These are phyloP conservation scores for Omphalotus olearius DNA, from an alignment of 1,284 basidiomycete genomes.

Conservation along the genomic window DNA sequence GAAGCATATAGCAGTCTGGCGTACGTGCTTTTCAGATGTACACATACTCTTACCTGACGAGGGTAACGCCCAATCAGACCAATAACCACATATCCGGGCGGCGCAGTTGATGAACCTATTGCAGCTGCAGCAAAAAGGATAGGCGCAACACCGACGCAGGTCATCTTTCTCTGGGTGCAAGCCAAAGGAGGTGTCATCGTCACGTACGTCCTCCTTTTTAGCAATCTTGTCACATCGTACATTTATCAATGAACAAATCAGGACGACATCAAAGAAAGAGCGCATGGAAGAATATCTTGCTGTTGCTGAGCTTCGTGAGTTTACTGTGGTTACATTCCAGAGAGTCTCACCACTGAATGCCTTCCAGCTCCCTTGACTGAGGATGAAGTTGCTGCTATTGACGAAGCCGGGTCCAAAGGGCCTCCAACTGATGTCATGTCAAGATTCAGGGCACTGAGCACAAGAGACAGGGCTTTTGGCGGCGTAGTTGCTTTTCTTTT, in stretches of 20 bases:
- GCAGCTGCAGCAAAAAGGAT: constrained; percentile 53
- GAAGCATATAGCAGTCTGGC: constrained; percentile 71
- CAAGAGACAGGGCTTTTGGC: not conserved
- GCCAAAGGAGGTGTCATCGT: constrained; percentile 65
- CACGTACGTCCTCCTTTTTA: constrained; percentile 40
- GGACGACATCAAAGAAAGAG: constrained; percentile 4
- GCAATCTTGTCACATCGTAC: not conserved
- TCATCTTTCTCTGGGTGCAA: constrained; percentile 65
- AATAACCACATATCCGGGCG: constrained; percentile 63
- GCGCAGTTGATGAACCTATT: constrained; percentile 67
- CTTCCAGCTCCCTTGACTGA: not conserved
- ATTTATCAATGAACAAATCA: not conserved
- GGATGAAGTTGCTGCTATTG: constrained; percentile 5
- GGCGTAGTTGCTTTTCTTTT: not conserved
- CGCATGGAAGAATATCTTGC: constrained; percentile 11
- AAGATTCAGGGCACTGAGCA: not conserved
- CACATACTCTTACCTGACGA: not conserved
- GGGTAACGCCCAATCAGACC: constrained; percentile 38
- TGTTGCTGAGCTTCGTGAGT: constrained; percentile 5
- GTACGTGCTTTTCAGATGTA: constrained; percentile 29
- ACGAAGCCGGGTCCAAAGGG: constrained; percentile 5
- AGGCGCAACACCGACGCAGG: constrained; percentile 63
- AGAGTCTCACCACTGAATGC: not conserved
- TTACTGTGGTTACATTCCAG: not conserved
- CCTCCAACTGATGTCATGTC: constrained; percentile 1